phyloP scores from a whole-genome alignment of 2,329 filamentous ascomycete genomes.

The Tolypocladium sp. region DNA sequence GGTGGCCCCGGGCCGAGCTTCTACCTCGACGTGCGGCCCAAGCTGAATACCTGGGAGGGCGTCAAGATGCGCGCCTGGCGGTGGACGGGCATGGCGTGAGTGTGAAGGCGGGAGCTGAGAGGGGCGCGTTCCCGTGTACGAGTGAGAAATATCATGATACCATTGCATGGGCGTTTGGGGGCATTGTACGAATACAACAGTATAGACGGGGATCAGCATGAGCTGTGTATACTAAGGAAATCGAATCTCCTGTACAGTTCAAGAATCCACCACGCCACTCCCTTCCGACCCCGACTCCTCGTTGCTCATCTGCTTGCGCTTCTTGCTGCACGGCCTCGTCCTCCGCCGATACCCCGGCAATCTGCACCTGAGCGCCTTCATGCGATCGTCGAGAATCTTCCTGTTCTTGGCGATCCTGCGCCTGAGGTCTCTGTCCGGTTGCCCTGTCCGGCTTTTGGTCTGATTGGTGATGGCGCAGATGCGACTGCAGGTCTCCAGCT shows the following conservation, averaged over 20 bases:
- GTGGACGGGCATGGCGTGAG: slow-evolving; percentile 38
- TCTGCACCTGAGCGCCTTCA: neutral
- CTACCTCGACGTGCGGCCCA: slow-evolving; percentile 59
- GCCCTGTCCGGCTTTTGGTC: neutral
- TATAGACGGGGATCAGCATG: neutral
- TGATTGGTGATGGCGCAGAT: neutral
- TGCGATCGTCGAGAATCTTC: neutral
- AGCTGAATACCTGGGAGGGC: slow-evolving; percentile 59
- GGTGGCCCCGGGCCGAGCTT: slow-evolving; percentile 40
- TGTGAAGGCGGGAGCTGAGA: neutral
- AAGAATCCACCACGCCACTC: neutral
- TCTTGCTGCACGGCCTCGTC: neutral
- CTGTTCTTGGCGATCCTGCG: neutral
- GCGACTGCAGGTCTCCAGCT: neutral
- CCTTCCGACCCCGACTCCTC: too few species aligned
- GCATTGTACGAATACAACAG: neutral
- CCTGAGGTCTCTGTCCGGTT: neutral
- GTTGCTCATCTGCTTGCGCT: too few species aligned
- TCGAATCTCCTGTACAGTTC: neutral
- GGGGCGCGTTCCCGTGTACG: neutral
- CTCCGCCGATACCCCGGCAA: neutral
- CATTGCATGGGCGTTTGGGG: slow-evolving; percentile 1
- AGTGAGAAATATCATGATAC: neutral
- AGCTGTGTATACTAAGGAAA: neutral
- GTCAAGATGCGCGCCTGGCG: slow-evolving; percentile 54